A percentile compares a stretch with the other conserved stretches of the same genome.
Conservation (phyloP, 768 basidiomycete genomes). For the Pleurotus ostreatus region DNA sequence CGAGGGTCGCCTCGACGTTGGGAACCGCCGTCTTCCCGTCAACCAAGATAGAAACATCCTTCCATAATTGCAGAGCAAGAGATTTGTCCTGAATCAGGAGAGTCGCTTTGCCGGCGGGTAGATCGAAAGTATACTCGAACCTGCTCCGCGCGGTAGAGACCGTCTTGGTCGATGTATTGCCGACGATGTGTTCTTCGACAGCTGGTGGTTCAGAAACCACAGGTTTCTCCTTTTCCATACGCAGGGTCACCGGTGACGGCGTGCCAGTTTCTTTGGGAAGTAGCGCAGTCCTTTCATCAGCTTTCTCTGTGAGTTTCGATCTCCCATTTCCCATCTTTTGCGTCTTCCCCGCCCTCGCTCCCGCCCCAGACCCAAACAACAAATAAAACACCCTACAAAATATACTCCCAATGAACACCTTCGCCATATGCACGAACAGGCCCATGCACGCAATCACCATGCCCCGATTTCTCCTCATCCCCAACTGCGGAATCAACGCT, state of each 20-base stretch:
- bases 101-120: not conserved
- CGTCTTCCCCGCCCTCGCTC: not conserved
- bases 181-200: no score
- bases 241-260: not conserved
- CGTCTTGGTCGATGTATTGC: no score
- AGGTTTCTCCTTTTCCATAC: no score
- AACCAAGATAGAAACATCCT: not conserved
- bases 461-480: not conserved
- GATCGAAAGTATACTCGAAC: not conserved
- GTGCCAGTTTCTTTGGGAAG: not conserved
- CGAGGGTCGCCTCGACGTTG: not conserved
- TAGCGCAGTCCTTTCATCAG: not conserved
- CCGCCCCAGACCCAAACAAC: not conserved
- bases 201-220: no score
- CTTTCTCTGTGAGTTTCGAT: not conserved
- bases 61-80: not conserved
- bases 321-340: not conserved
- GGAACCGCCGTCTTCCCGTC: not conserved
- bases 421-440: constrained; percentile 5
- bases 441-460: constrained; percentile 2
- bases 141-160: no score
- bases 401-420: constrained; percentile 4
- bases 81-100: not conserved
- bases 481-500: not conserved
- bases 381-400: constrained; percentile 4